Evolutionary conservation across 164 flowering plant genomes (phyloP), one percentile per base, ranked within the genome.

Genomic region (Tetrastigma voinierianum): DNA sequence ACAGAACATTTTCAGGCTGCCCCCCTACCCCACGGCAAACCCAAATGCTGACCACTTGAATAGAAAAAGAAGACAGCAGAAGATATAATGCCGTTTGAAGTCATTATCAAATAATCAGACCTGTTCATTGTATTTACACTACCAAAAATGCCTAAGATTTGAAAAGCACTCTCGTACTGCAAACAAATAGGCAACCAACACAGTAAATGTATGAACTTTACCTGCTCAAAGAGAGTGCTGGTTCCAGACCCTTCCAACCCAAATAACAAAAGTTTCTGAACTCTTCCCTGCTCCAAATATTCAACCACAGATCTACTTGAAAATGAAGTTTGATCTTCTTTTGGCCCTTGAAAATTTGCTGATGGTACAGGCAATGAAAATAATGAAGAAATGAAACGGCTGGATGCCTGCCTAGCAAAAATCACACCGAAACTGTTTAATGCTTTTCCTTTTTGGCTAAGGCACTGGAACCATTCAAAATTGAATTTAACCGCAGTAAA

Each of bases 201-300:
- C 6, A 32, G 40, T 32, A 32, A 32, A 32, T 32, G 6, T 32
- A 32, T 32, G 40, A 32, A 43, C 47, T 24, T 17, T 70, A 90
- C 98, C 95, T 92, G 98, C 84, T 92, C 90, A 70, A 87, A 90
- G 59, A 92, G 87, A 23, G 98, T 92, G 79, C 98, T 90, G 61
- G 95, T 92, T 72, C 98, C 98, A 69, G 95, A 84, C 51, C 93
- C 92, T 66, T 79, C 80, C 69, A 80, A 82, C 19, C 98, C 98
- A 67, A 92, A 84, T 25, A 92, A 83, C 25, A 92, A 87, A 75
- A 92, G 93, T 77, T 87, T 90, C 72, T 88, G 95, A 69, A 82
- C 56, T 62, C 68, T 86, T 75, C 80, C 87, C 62, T 77, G 85
- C 67, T 88, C 95, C 2, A 84, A 74, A 81, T 84, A 89, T 54